These are phyloP conservation scores for Aeschynomene evenia DNA, from an alignment of 306 rosid genomes.

Conservation along the genomic window DNA sequence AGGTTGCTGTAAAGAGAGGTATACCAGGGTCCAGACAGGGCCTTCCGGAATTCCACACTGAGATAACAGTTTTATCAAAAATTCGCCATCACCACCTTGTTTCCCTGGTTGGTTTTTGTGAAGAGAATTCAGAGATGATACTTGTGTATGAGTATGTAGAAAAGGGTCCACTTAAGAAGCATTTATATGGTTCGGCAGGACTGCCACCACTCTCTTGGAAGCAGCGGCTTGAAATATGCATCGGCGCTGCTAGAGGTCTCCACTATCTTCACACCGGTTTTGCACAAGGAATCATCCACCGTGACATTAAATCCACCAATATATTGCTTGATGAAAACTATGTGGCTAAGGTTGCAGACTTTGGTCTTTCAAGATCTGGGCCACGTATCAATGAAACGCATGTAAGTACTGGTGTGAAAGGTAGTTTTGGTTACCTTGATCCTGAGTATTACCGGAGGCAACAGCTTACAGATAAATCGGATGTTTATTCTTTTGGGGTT, in stretches of 20 bases:
- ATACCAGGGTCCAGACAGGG: slow-evolving; percentile 98
- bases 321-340: slow-evolving; percentile 82
- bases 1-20: slow-evolving; percentile 96
- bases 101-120: slow-evolving; percentile 89
- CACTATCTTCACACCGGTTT: slow-evolving; percentile 99
- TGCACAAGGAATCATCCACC: slow-evolving; percentile 95
- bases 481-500: slow-evolving; percentile 94
- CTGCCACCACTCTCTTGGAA: slow-evolving; percentile 72
- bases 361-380: slow-evolving; percentile 95
- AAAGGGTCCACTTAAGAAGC: slow-evolving; percentile 81
- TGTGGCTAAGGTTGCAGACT: slow-evolving; percentile 97
- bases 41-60: slow-evolving; percentile 95
- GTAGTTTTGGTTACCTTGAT: slow-evolving; percentile 94
- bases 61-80: slow-evolving; percentile 77
- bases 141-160: slow-evolving; percentile 90
- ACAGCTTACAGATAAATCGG: slow-evolving; percentile 94
- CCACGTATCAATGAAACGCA: slow-evolving; percentile 90
- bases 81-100: slow-evolving; percentile 96
- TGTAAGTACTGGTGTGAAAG: slow-evolving; percentile 94
- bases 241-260: slow-evolving; percentile 93
- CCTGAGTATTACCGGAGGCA: slow-evolving; percentile 96
- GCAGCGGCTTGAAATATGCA: slow-evolving; percentile 93
- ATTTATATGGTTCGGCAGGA: slow-evolving; percentile 65
- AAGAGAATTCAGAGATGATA: slow-evolving; percentile 96
- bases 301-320: slow-evolving; percentile 95